Percentiles rank a stretch among this genome's conserved stretches.
Conservation (phyloP, 352 stramenopile species). For the Poterioochromonas sp. region DNA sequence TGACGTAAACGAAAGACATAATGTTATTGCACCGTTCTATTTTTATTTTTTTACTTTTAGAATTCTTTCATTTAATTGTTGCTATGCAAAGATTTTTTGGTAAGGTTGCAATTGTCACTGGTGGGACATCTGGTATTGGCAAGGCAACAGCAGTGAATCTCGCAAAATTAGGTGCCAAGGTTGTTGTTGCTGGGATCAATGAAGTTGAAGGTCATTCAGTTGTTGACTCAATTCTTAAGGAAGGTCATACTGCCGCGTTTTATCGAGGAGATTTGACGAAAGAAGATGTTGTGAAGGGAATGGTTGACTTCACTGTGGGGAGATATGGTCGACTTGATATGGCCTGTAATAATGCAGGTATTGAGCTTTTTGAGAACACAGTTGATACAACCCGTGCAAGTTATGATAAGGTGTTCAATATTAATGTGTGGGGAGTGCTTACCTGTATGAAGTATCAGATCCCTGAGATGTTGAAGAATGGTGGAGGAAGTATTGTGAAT, state of each 20-base stretch:
- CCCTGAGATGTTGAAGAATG: conserved; percentile 57
- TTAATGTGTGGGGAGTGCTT: conserved; percentile 55
- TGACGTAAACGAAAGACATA: no score
- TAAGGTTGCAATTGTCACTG: conserved; percentile 43
- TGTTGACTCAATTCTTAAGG: conserved; percentile 36
- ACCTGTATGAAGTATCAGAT: conserved; percentile 66
- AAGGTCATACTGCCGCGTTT: conserved; percentile 47
- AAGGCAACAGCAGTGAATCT: conserved; percentile 49
- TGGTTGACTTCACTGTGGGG: conserved; percentile 41
- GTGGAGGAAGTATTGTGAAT: conserved; percentile 66
- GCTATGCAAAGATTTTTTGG: conserved; percentile 42
- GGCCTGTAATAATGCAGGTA: conserved; percentile 60
- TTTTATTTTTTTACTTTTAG: no score
- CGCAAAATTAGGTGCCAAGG: conserved; percentile 41
- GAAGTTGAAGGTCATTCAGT: conserved; percentile 38
- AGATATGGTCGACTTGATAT: conserved; percentile 63
- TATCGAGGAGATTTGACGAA: conserved; percentile 59
- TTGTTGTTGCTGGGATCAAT: conserved; percentile 41
- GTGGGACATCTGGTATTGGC: conserved; percentile 50
- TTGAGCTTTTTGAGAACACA: conserved; percentile 50
- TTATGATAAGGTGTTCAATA: conserved; percentile 44
- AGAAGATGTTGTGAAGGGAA: conserved; percentile 51
- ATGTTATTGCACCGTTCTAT: no score
- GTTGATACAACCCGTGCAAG: conserved; percentile 48
- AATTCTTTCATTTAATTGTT: no score